Evolutionary conservation across 257 asterid genomes (phyloP).

Genomic region (Solanum sejunctum): DNA sequence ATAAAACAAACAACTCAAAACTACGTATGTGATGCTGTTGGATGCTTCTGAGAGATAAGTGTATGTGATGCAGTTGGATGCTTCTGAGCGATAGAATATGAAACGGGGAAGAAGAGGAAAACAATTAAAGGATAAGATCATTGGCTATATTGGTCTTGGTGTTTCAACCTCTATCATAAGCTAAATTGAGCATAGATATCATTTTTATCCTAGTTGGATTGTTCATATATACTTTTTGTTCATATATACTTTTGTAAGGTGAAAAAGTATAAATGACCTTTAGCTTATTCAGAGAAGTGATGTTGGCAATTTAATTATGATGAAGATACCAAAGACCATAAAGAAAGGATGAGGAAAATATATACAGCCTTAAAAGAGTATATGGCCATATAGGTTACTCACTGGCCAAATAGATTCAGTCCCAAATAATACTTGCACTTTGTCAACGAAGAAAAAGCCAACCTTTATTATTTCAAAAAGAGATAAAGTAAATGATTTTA

Average conservation of each 20-base stretch:
- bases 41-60: not conserved
- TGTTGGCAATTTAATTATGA: not conserved
- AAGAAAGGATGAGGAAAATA: not conserved
- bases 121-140: not conserved
- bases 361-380: not conserved
- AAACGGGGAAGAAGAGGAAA: not conserved
- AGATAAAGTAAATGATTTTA: not conserved
- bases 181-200: slow-evolving; percentile 2
- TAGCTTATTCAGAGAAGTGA: not conserved
- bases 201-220: not conserved
- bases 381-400: not conserved
- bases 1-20: not conserved
- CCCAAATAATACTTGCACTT: not conserved
- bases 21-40: not conserved
- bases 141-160: not conserved
- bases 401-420: not conserved
- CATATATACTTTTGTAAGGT: not conserved
- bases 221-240: not conserved
- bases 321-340: not conserved
- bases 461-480: not conserved
- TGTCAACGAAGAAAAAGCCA: not conserved
- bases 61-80: not conserved
- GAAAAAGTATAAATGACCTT: not conserved
- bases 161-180: slow-evolving; percentile 18
- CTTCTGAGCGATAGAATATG: not conserved